These are phyloP conservation scores for Cyphellophora europaea DNA, from an alignment of 2,329 filamentous ascomycete genomes.

Conservation along the genomic window DNA sequence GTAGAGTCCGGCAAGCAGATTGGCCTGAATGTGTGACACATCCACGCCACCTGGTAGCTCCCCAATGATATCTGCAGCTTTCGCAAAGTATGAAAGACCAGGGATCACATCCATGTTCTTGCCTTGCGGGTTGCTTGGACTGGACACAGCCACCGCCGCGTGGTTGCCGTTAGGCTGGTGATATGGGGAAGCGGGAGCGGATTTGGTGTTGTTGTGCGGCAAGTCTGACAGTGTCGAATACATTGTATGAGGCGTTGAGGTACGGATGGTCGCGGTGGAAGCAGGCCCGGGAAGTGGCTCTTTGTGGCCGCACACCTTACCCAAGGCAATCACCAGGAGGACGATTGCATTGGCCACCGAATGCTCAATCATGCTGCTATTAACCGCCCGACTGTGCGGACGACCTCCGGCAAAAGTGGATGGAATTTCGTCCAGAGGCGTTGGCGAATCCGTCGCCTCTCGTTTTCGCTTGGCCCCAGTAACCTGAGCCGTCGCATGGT, in stretches of 20 bases:
- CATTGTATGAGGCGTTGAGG: conserved; percentile 17
- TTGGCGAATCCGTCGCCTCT: conserved; percentile 14
- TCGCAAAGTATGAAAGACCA: conserved; percentile 80
- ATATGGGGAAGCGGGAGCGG: conserved; percentile 16
- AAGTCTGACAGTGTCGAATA: conserved; percentile 10
- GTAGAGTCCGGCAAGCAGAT: conserved; percentile 78
- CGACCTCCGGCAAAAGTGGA: conserved; percentile 1
- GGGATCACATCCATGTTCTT: conserved; percentile 79
- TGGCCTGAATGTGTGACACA: conserved; percentile 74
- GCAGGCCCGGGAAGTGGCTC: conserved; percentile 41
- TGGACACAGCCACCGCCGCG: conserved; percentile 3
- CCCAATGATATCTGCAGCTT: conserved; percentile 77
- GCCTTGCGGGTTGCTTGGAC: conserved; percentile 30
- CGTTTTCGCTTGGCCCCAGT: conserved; percentile 18
- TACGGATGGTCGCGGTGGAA: conserved; percentile 20
- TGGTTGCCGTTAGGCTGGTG: conserved; percentile 12
- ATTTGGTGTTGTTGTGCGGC: conserved; percentile 14
- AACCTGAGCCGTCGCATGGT: conserved; percentile 5
- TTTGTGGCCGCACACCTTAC: conserved; percentile 62
- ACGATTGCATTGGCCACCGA: conserved; percentile 75
- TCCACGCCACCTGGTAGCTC: conserved; percentile 70
- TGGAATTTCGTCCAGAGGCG: conserved; percentile 9
- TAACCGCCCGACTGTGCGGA: conserved; percentile 16
- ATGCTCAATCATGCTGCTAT: conserved; percentile 29
- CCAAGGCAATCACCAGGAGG: conserved; percentile 72